Evolutionary conservation across 345 rosid species (phyloP), one percentile per base, ranked within the genome.

Genomic region (Adansonia digitata): DNA sequence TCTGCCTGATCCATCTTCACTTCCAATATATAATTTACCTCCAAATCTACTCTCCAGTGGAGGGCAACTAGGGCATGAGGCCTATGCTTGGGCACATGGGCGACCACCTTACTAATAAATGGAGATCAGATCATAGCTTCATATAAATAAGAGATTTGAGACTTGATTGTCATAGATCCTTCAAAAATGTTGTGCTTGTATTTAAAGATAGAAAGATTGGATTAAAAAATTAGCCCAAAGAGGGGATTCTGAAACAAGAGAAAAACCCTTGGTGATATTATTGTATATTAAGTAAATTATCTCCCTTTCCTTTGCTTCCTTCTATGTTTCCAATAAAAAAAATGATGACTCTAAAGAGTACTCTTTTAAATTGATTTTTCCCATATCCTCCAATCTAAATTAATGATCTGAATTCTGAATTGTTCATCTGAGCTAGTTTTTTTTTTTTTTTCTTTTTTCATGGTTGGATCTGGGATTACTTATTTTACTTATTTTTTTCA

Each of bases 61-160:
- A 63, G 83, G 67, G 67, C 91, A 85, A 64, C 72, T 91, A 84
- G 94, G 91, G 90, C 97, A 91, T 45, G 94, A 89, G 48, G 86
- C 90, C 2, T 88, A 81, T 71, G 83, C 68, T 31, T 89, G 94
- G 94, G 85, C 83, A 63, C 90, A 89, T 65, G 82, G 76, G 0
- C 73, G 92, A 48, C 89, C 85, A 14, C 92, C 97, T 37, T 89
- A 77, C 73, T 87, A 71, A 84, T 56, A 56, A 39, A 69, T 26
- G n/a, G n/a, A n/a, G n/a, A n/a, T 17, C 35, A 9, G 20, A 34
- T 6, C 51, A 14, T 39, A 22, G 26, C 18, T 40, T 22, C 5
- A 59, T 59, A 5, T 57, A 12, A n/a, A n/a, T 70, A 49, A 59
- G 57, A 62, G 51, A 15, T 24, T n/a, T 49, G 53, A 48, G 72